phyloP scores from a whole-genome alignment of 805 yeast genomes.

The Isabelozyma gotoi region DNA sequence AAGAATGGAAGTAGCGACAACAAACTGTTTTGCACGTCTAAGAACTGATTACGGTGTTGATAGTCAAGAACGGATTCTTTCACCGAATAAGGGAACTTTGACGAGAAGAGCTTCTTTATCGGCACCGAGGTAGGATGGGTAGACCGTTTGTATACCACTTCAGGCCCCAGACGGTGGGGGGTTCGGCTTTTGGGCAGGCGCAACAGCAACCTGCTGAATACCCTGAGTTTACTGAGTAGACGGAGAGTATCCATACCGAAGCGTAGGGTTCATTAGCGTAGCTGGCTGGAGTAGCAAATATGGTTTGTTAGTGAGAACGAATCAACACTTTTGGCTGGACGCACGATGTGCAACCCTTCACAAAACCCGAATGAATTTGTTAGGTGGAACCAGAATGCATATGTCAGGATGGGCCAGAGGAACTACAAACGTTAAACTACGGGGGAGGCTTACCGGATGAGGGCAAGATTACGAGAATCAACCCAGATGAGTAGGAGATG shows the following conservation, averaged over 20 bases:
- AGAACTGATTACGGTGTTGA: conserved; percentile 32
- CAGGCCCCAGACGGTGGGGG: neutral
- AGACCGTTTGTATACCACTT: conserved; percentile 42
- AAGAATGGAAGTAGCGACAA: conserved; percentile 47
- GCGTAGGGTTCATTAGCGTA: neutral
- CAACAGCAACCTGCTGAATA: neutral
- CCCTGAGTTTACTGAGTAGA: neutral
- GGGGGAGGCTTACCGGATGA: no score
- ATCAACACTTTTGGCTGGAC: neutral
- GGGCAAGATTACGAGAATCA: no score
- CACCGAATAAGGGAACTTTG: conserved; percentile 57
- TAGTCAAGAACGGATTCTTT: conserved; percentile 57
- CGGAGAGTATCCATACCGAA: neutral
- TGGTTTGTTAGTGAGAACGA: neutral
- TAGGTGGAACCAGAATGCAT: no score
- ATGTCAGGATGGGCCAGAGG: no score
- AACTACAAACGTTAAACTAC: no score
- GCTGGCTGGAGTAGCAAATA: neutral
- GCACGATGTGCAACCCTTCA: no score
- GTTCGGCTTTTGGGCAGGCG: neutral
- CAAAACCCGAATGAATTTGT: no score
- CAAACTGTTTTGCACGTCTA: conserved; percentile 47
- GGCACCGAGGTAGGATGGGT: conserved; percentile 73
- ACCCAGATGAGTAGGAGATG: no score
- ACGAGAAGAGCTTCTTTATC: conserved; percentile 48